Percentiles rank a stretch among this genome's conserved stretches.
These are phyloP conservation scores for Persicaria maculosa DNA, from an alignment of 148 eudicot genomes.

Conservation along the genomic window DNA sequence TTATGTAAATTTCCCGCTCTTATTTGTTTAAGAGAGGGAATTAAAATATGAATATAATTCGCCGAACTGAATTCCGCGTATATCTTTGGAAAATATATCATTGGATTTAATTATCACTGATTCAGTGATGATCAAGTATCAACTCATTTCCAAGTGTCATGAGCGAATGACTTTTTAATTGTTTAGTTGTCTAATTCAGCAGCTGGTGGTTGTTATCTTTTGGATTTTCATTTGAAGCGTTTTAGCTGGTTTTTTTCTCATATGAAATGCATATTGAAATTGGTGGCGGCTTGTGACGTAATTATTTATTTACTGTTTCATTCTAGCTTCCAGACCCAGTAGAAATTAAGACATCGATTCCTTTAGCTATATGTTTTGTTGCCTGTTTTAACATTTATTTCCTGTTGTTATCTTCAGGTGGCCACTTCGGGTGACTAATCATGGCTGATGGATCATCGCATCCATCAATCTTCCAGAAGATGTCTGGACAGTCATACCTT, in stretches of 20 bases:
- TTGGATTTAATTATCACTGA: not conserved
- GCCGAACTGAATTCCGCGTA: not conserved
- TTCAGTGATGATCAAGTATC: not conserved
- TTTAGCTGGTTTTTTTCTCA: not conserved
- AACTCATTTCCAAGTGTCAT: not conserved
- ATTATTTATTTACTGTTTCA: not conserved
- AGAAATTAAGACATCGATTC: not conserved
- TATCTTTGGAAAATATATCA: not conserved
- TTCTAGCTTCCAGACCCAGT: not conserved
- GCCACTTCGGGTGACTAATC: conserved; percentile 13
- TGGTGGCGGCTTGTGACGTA: not conserved
- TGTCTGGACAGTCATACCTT: conserved; percentile 31
- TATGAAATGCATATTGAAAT: not conserved
- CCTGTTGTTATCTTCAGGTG: conserved; percentile 9
- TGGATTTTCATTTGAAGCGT: not conserved
- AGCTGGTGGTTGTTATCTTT: not conserved
- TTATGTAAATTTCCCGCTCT: not conserved
- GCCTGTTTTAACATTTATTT: not conserved
- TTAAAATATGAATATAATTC: not conserved
- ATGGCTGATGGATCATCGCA: conserved; percentile 29
- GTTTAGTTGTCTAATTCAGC: not conserved
- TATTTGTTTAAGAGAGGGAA: not conserved
- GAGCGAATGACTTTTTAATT: not conserved
- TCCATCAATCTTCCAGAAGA: conserved; percentile 28
- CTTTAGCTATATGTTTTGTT: not conserved